Evolutionary conservation across 1,139 yeast species (phyloP), one percentile per base, ranked within the genome.

Genomic region (Pneumocystis murina): DNA sequence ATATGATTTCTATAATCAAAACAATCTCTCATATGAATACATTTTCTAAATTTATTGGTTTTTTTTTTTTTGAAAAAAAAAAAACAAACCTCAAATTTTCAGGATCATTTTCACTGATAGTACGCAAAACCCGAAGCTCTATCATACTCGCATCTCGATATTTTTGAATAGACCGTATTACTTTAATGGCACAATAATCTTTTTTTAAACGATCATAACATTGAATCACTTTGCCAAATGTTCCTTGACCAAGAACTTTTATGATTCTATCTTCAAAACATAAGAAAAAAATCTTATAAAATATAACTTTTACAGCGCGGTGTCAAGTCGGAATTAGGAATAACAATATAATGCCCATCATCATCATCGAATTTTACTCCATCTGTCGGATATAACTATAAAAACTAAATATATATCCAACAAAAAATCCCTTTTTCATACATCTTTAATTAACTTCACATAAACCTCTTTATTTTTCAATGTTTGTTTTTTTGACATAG

Each of bases 1-100:
- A 94, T 89, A 74, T 94, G 99, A 71, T 92, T 90, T 68, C 95
- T 80, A 74, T 82, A 94, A 75, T 92, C 98, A 74, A 94, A 87
- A 72, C 95, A 91, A 71, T 91, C 97, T 55, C 87, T 80, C 64
- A 92, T 75, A 71, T 87, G 95, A 66, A 89, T 87, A 70, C 72
- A 70, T 24, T 61, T 65, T 35, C 20, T n/a, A 24, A 5, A 5
- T 24, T 4, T 20, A 10, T 48, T 62, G 35, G 60, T 59, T 14
- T 6, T 17, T n/a, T 33, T 35, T 16, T 36, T 33, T n/a, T 20
- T n/a, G 3, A 57, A 24, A 54, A 16, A 33, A 33, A 54, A 33
- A 66, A 77, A 75, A 20, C 43, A 39, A 72, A 71, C 69, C 75
- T 71, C 54, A 86, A 80, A 73, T 87, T 88, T 68, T 82, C 80